phyloP scores from a whole-genome alignment of 2,329 filamentous ascomycete genomes.

The Camillea tinctor region DNA sequence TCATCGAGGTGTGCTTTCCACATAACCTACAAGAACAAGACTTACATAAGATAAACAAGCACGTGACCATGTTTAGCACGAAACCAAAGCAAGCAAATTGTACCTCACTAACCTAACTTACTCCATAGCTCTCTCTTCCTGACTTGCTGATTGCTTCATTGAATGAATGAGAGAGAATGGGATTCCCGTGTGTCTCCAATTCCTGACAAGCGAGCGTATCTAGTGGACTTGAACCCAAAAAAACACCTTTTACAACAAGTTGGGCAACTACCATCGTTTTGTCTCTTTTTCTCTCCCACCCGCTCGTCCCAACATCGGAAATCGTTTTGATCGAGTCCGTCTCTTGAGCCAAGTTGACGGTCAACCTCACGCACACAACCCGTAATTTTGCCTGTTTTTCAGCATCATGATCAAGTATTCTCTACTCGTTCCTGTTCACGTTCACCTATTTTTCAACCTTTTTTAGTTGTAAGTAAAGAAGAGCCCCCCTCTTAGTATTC shows the following conservation, averaged over 20 bases:
- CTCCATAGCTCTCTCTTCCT: no score
- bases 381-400: slow-evolving; percentile 14
- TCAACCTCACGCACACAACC: not conserved
- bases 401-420: slow-evolving; percentile 30
- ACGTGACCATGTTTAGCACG: no score
- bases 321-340: no score
- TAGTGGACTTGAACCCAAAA: no score
- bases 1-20: no score
- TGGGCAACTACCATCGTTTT: not conserved
- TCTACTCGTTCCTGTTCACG: slow-evolving; percentile 11
- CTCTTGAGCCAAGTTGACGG: no score
- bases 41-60: no score
- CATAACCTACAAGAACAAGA: no score
- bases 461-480: slow-evolving; percentile 26
- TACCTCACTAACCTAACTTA: no score
- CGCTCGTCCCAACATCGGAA: not conserved
- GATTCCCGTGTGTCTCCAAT: not conserved
- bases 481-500: not conserved
- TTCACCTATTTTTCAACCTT: slow-evolving; percentile 19
- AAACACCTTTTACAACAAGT: not conserved
- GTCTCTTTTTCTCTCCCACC: not conserved
- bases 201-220: not conserved
- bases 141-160: not conserved
- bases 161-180: not conserved
- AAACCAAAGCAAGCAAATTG: no score